phyloP scores from a whole-genome alignment of 2,329 filamentous ascomycete genomes.

The Paecilomyces niveus region DNA sequence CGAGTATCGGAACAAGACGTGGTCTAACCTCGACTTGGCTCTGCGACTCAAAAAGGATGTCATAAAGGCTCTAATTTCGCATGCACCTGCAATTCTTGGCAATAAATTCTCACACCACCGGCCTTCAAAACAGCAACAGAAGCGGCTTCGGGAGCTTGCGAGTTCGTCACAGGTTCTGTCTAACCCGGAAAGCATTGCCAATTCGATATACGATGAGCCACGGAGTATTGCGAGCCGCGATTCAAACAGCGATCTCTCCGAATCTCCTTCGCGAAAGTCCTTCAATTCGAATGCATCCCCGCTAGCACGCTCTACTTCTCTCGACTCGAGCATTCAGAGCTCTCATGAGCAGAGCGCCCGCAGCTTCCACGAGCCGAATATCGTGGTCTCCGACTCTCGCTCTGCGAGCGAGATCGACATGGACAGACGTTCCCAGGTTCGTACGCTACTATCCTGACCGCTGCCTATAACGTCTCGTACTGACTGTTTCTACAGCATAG shows the following conservation, averaged over 20 bases:
- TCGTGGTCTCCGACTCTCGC: conserved; percentile 21
- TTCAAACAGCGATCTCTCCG: conserved; percentile 31
- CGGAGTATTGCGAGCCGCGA: conserved; percentile 30
- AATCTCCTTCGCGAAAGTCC: conserved; percentile 28
- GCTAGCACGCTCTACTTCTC: conserved; percentile 27
- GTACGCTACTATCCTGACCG: conserved; percentile 6
- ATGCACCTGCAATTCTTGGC: conserved; percentile 91
- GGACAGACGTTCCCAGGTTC: conserved; percentile 33
- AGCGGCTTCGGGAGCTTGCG: conserved; percentile 74
- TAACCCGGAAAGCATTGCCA: conserved; percentile 26
- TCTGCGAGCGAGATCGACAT: conserved; percentile 30
- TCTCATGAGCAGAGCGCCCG: conserved; percentile 3
- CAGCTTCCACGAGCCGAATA: conserved; percentile 15
- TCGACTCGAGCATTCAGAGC: conserved; percentile 20
- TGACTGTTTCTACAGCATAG: conserved; percentile 21
- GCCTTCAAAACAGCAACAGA: conserved; percentile 71
- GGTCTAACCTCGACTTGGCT: conserved; percentile 94
- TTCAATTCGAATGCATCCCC: conserved; percentile 30
- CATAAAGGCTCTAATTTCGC: conserved; percentile 86
- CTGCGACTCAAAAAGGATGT: conserved; percentile 91
- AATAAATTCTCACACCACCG: conserved; percentile 93
- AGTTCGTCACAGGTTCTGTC: conserved; percentile 62
- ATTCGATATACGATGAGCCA: conserved; percentile 20
- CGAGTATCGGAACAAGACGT: conserved; percentile 97
- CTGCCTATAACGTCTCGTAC: conserved; percentile 1